Conservation (phyloP, 352 stramenopile species). For the Globisporangium sylvaticum region DNA sequence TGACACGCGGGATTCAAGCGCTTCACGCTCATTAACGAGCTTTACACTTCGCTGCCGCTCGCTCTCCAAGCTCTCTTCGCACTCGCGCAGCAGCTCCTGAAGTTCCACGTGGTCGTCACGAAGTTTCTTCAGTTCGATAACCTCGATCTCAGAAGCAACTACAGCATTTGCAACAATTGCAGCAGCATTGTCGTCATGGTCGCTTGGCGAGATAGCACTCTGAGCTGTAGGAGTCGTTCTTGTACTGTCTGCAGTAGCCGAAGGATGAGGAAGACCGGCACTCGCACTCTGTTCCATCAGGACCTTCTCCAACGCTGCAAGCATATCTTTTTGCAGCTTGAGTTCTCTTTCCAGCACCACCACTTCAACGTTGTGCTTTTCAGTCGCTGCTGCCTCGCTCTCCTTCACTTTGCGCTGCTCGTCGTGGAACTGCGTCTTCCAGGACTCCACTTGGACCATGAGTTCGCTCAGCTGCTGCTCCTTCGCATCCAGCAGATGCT, state of each 20-base stretch:
- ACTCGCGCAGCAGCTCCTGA: background rate
- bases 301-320: conserved; percentile 1
- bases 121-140: background rate
- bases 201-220: background rate
- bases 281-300: background rate
- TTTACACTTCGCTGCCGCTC: background rate
- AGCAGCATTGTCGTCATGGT: background rate
- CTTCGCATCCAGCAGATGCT: conserved; percentile 33
- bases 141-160: background rate
- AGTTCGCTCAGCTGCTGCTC: conserved; percentile 43
- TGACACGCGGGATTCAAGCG: background rate
- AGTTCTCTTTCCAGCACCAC: conserved; percentile 15
- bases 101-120: background rate
- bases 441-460: conserved; percentile 22
- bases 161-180: background rate
- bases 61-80: conserved; percentile 4
- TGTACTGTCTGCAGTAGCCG: background rate
- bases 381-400: conserved; percentile 11
- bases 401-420: conserved; percentile 18
- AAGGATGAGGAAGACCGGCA: background rate
- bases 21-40: conserved; percentile 5
- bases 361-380: conserved; percentile 12
- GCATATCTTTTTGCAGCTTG: background rate
- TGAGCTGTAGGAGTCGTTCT: background rate
- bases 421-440: conserved; percentile 31